phyloP scores from a whole-genome alignment of 345 rosid species.

The Microthlaspi erraticum region DNA sequence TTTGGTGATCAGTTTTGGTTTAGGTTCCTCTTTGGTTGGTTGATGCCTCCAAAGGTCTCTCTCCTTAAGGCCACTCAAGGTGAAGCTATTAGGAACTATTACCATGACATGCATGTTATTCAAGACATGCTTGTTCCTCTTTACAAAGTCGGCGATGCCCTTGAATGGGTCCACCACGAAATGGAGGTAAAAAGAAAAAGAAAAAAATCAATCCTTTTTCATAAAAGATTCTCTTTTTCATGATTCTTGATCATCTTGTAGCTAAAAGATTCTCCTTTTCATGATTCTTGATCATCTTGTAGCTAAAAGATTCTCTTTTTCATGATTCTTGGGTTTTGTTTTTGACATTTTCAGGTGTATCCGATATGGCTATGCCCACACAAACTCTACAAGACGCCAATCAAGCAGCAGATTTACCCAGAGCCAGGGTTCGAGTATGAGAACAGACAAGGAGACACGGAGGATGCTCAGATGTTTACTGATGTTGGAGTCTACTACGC shows the following conservation, averaged over 20 bases:
- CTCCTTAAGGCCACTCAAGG: constrained; percentile 99
- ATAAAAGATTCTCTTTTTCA: neutral
- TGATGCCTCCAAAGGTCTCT: constrained; percentile 99
- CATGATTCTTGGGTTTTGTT: neutral
- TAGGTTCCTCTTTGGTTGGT: constrained; percentile 92
- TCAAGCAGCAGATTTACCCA: constrained; percentile 89
- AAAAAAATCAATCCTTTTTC: too few relatives aligned
- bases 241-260: neutral
- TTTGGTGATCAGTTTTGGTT: constrained; percentile 98
- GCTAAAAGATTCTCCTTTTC: constrained; percentile 1
- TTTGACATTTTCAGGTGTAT: constrained; percentile 60
- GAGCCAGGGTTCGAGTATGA: constrained; percentile 95
- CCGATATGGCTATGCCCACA: constrained; percentile 99
- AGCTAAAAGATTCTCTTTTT: constrained; percentile 15
- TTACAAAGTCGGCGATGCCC: constrained; percentile 94
- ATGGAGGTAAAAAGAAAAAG: constrained; percentile 99
- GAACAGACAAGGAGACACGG: constrained; percentile 86
- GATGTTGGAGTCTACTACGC: constrained; percentile 95
- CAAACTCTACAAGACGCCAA: constrained; percentile 81
- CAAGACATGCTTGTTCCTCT: constrained; percentile 99
- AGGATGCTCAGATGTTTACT: constrained; percentile 94
- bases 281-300: neutral
- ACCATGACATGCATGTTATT: constrained; percentile 97
- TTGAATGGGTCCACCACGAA: constrained; percentile 90
- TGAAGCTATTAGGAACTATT: constrained; percentile 95